Evolutionary conservation across 1,139 yeast genomes (phyloP), one percentile per base, ranked within the genome.

Genomic region (Blastobotrys buckinghamii): DNA sequence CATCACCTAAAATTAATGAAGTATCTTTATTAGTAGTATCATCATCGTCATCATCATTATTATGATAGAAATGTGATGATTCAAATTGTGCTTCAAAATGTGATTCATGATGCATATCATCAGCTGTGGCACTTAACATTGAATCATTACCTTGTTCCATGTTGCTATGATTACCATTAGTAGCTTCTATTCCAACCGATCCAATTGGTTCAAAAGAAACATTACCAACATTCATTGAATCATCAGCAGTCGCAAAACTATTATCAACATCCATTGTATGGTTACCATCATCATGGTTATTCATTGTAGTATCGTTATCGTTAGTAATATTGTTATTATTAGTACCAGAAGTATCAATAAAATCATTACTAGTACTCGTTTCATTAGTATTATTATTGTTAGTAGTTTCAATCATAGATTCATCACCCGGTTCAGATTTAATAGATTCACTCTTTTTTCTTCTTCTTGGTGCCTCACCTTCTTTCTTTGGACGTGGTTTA

Each of bases 401-500:
- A 10, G 41, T 27, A 16, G 17, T 34, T 22, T 22, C 24, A n/a
- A n/a, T n/a, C n/a, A n/a, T n/a, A n/a, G n/a, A n/a, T n/a, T n/a
- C n/a, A n/a, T n/a, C n/a, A n/a, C n/a, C n/a, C 19, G 19, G 27
- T n/a, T 40, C 36, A 16, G 27, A 17, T 29, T 29, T 29, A 24
- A 40, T 40, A 5, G 16, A 15, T 15, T 17, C 36, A 29, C 43
- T 35, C 43, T 48, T 45, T 43, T 48, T 50, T 15, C 45, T 43
- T 29, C 44, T 36, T 22, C 50, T 39, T n/a, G 48, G 45, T 9
- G 42, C 46, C 30, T 41, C 46, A 37, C 53, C 53, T 29, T 46
- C 53, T 46, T 50, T 54, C 47, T 50, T 55, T 30, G 50, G 50
- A 22, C 65, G 51, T 1, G 63, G 53, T 53, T 62, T 63, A 53